Evolutionary conservation across 2,329 filamentous ascomycete genomes (phyloP).

Genomic region (Alternaria gaisen): DNA sequence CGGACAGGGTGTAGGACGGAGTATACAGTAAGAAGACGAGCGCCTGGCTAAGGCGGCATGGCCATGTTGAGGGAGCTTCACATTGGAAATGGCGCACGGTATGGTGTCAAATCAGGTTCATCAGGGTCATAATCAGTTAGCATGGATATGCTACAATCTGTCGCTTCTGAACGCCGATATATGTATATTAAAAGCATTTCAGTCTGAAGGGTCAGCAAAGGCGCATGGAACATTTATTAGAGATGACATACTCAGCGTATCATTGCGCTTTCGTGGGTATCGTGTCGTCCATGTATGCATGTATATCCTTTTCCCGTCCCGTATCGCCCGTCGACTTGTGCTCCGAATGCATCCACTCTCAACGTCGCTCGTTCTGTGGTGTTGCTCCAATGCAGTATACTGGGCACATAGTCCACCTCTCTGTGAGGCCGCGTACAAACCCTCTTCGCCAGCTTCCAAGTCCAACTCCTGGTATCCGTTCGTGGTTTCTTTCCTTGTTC

Average conservation of each 20-base stretch:
- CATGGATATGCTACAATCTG: neutral
- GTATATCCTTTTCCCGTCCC: neutral
- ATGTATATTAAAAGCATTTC: constrained; percentile 7
- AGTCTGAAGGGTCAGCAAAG: constrained; percentile 26
- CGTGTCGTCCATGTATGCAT: constrained; percentile 16
- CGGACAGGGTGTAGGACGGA: constrained; percentile 48
- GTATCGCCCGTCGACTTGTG: neutral
- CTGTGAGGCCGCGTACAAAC: neutral
- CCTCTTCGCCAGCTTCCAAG: neutral
- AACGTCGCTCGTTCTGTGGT: neutral
- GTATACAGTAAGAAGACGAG: constrained; percentile 36
- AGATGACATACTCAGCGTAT: constrained; percentile 33
- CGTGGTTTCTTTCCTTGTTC: constrained; percentile 12
- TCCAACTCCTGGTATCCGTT: neutral
- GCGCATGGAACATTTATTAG: neutral
- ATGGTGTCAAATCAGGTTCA: neutral
- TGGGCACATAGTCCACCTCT: neutral
- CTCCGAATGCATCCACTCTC: neutral
- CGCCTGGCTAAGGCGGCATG: neutral
- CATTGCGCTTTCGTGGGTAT: constrained; percentile 27
- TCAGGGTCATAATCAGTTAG: neutral
- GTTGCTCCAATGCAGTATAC: neutral
- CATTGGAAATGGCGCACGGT: neutral
- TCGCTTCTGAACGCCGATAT: neutral
- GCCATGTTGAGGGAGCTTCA: neutral